These are phyloP conservation scores for Zygosaccharomyces sapae DNA, from an alignment of 1,139 yeast genomes.

Conservation along the genomic window DNA sequence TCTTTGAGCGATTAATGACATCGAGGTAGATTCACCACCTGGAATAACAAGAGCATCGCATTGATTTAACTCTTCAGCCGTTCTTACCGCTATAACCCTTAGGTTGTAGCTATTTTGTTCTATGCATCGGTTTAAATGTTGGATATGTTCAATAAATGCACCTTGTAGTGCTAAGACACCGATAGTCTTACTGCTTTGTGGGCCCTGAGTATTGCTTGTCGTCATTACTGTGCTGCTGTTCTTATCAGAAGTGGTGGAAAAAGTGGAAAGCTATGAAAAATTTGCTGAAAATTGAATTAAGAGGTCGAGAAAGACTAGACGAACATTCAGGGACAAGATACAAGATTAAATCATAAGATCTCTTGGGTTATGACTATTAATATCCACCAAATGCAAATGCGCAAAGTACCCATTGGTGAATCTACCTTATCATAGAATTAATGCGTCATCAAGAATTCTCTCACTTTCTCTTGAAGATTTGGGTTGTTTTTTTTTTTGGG, in stretches of 20 bases:
- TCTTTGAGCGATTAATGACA: conserved; percentile 67
- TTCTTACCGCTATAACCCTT: conserved; percentile 50
- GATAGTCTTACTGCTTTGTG: conserved; percentile 33
- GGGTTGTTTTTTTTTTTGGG: background rate
- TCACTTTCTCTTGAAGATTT: background rate
- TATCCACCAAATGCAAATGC: background rate
- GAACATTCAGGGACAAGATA: background rate
- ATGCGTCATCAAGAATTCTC: background rate
- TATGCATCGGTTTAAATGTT: conserved; percentile 45
- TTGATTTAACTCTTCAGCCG: conserved; percentile 44
- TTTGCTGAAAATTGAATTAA: background rate
- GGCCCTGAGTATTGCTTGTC: conserved; percentile 1
- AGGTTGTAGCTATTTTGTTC: conserved; percentile 24
- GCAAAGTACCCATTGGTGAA: background rate
- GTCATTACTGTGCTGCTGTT: conserved; percentile 1
- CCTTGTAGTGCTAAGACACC: conserved; percentile 83
- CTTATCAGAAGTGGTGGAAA: background rate
- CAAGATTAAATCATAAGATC: background rate
- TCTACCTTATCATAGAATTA: background rate
- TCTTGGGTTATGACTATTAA: background rate
- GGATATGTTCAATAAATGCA: conserved; percentile 70
- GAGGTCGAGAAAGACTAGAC: background rate
- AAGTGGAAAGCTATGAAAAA: background rate
- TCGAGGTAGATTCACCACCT: conserved; percentile 82
- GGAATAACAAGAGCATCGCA: conserved; percentile 70